Conservation (phyloP, 768 basidiomycete species). For the Dendrothele bispora region DNA sequence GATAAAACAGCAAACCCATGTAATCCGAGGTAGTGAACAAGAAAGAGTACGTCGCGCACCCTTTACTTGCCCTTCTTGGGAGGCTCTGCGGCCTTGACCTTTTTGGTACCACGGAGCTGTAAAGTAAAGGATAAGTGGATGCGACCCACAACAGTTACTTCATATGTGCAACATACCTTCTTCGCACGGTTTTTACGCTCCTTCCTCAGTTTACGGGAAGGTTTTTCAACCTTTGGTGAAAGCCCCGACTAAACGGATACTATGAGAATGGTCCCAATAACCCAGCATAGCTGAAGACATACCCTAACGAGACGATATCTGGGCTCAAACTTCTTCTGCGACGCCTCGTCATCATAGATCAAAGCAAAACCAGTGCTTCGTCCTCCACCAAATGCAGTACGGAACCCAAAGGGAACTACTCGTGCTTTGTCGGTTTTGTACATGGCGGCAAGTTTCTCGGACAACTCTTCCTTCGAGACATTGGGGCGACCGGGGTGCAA, state of each 20-base stretch:
- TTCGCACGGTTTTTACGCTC: constrained; percentile 99
- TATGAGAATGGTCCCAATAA: constrained; percentile 3
- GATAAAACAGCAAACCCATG: not conserved
- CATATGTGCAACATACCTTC: constrained; percentile 65
- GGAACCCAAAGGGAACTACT: constrained; percentile 92
- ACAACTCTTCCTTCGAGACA: constrained; percentile 88
- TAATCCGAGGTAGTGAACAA: constrained; percentile 3
- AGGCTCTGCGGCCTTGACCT: constrained; percentile 88
- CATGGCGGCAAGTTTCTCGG: constrained; percentile 86
- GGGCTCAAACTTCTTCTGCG: constrained; percentile 97
- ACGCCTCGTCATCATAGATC: constrained; percentile 94
- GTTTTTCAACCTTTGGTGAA: constrained; percentile 75
- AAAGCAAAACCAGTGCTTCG: constrained; percentile 95
- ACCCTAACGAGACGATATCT: constrained; percentile 93
- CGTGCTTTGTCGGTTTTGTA: constrained; percentile 94
- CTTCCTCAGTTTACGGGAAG: constrained; percentile 97
- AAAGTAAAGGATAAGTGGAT: constrained; percentile 17
- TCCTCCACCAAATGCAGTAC: constrained; percentile 98
- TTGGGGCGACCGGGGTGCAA: constrained; percentile 95
- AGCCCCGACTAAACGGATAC: constrained; percentile 57
- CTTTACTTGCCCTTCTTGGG: constrained; percentile 90
- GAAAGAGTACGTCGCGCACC: constrained; percentile 18
- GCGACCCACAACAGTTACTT: not conserved
- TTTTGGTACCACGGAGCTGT: constrained; percentile 93
- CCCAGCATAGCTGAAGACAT: constrained; percentile 32